Conservation (phyloP, 2,329 filamentous ascomycete species). For the Colletotrichum coccodes region DNA sequence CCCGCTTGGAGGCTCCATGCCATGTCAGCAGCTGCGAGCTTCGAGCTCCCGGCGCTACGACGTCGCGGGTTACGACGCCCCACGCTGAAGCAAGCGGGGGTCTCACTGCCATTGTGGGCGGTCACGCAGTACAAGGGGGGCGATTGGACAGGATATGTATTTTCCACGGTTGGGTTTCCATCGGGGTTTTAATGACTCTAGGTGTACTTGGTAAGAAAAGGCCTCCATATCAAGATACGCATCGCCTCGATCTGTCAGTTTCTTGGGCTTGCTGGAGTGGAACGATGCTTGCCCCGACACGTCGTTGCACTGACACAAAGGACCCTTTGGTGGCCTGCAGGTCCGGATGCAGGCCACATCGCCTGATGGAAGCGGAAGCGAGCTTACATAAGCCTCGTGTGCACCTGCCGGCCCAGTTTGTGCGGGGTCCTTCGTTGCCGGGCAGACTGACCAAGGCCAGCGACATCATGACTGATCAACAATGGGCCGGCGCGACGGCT, state of each 20-base stretch:
- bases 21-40: not conserved
- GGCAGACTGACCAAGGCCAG: constrained; percentile 5
- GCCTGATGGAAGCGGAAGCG: not conserved
- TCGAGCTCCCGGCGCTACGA: constrained; percentile 22
- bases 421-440: constrained; percentile 23
- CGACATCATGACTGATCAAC: constrained; percentile 2
- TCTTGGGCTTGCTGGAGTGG: not conserved
- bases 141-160: not conserved
- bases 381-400: constrained; percentile 16
- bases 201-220: no score
- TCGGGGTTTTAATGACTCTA: no score
- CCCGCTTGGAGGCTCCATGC: not conserved
- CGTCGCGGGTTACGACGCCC: constrained; percentile 4
- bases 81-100: constrained; percentile 16
- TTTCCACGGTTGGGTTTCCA: not conserved
- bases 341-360: constrained; percentile 18
- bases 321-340: constrained; percentile 5
- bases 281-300: not conserved
- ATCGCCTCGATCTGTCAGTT: not conserved
- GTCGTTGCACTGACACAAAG: not conserved
- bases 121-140: not conserved
- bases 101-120: not conserved
- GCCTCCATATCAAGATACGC: no score
- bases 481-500: not conserved
- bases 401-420: not conserved